Conservation (phyloP, 805 yeast species). For the Saccharomycopsis sp. region DNA sequence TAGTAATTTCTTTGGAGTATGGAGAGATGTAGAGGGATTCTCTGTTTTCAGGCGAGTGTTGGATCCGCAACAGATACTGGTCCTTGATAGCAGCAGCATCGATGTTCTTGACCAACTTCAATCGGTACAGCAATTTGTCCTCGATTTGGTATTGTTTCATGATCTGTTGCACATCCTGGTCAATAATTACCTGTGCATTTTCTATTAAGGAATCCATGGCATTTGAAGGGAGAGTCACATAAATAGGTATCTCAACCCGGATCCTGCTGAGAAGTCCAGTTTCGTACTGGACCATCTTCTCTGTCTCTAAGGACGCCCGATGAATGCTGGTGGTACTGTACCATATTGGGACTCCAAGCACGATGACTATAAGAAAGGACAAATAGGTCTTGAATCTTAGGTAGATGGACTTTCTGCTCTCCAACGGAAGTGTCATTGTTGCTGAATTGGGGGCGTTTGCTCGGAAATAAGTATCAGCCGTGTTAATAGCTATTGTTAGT, state of each 20-base stretch:
- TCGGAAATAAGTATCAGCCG: too few species aligned
- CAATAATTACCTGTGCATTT: conserved; percentile 33
- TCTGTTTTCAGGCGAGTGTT: conserved; percentile 28
- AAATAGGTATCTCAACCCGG: conserved; percentile 37
- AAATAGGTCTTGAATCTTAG: conserved; percentile 23
- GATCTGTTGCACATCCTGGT: conserved; percentile 27
- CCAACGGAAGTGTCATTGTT: conserved; percentile 4
- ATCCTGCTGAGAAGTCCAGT: conserved; percentile 26
- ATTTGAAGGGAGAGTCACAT: conserved; percentile 33
- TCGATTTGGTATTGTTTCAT: conserved; percentile 14
- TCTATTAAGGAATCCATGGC: conserved; percentile 29
- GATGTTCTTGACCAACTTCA: conserved; percentile 22
- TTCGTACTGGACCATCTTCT: conserved; percentile 33
- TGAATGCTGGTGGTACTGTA: conserved; percentile 51
- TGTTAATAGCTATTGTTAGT: too few species aligned
- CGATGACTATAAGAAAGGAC: conserved; percentile 26
- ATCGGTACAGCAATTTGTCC: conserved; percentile 29
- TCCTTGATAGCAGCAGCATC: conserved; percentile 22
- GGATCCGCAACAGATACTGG: conserved; percentile 36
- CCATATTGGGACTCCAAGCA: conserved; percentile 57
- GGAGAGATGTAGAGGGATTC: conserved; percentile 31
- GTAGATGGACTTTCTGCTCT: conserved; percentile 16
- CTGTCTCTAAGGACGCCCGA: conserved; percentile 53
- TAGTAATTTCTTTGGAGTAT: conserved; percentile 26
- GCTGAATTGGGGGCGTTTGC: too few species aligned